phyloP scores from a whole-genome alignment of 2,329 filamentous ascomycete species.

The Microsporum ferrugineum region DNA sequence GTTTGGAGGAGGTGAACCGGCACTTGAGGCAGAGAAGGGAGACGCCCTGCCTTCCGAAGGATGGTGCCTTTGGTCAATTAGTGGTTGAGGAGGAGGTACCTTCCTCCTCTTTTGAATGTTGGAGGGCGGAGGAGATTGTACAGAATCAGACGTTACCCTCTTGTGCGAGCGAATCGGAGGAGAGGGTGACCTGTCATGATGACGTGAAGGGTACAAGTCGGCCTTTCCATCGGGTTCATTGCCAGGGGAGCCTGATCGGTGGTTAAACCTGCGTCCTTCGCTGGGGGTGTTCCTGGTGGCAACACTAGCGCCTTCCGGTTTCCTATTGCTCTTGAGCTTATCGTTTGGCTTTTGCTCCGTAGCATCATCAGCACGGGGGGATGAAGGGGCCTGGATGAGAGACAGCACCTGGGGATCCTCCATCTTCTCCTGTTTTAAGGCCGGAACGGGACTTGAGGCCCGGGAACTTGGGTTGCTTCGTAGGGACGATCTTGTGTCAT shows the following conservation, averaged over 20 bases:
- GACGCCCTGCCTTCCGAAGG: constrained; percentile 37
- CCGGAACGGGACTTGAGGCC: constrained; percentile 19
- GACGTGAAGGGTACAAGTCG: constrained; percentile 4
- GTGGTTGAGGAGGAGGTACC: constrained; percentile 30
- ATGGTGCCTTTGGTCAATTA: constrained; percentile 33
- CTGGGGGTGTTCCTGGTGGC: neutral
- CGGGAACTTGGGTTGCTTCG: constrained; percentile 20
- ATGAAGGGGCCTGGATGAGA: constrained; percentile 16
- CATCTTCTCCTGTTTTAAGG: constrained; percentile 28
- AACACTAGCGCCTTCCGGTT: constrained; percentile 2
- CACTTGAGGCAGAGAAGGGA: constrained; percentile 32
- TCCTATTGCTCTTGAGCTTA: constrained; percentile 1
- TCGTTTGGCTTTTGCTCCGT: constrained; percentile 4
- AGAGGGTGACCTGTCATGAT: constrained; percentile 26
- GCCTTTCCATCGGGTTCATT: neutral
- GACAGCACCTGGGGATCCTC: constrained; percentile 23
- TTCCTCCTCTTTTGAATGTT: constrained; percentile 19
- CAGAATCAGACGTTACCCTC: constrained; percentile 29
- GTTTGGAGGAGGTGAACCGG: constrained; percentile 34
- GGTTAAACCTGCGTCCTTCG: constrained; percentile 1
- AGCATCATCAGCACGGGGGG: constrained; percentile 12
- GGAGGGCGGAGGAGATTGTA: constrained; percentile 20
- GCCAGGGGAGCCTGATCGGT: neutral
- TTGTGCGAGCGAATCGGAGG: constrained; percentile 25
- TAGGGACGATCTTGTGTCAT: constrained; percentile 16